Conservation (phyloP, 352 stramenopile genomes). For the Ophiocytium majus region DNA sequence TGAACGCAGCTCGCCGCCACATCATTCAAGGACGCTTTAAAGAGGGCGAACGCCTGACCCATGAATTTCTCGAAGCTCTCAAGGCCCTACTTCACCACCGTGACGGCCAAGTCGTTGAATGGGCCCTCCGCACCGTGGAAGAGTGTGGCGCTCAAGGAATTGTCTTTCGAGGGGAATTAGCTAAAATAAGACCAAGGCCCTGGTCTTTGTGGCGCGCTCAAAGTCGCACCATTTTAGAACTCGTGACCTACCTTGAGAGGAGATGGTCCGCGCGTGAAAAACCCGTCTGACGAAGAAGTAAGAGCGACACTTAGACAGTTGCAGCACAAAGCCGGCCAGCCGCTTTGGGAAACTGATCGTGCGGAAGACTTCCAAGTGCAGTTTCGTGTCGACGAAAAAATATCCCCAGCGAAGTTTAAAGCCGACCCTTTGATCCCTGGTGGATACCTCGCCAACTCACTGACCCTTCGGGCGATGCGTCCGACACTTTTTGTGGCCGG, state of each 20-base stretch:
- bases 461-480: not conserved
- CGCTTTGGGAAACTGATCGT: not conserved
- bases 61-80: not conserved
- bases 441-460: not conserved
- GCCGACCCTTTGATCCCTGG: constrained; percentile 5
- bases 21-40: constrained; percentile 8
- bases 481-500: not conserved
- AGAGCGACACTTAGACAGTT: not conserved
- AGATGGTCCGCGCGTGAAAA: not conserved
- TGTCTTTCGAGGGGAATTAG: not conserved
- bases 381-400: not conserved
- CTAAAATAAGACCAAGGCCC: not conserved
- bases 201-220: not conserved
- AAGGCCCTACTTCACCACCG: constrained; percentile 1
- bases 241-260: not conserved
- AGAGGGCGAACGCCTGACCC: not conserved
- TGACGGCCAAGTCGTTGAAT: not conserved
- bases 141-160: not conserved
- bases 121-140: not conserved
- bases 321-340: not conserved
- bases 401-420: not conserved
- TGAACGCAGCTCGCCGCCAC: not conserved
- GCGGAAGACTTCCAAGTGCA: not conserved
- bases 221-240: not conserved
- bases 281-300: not conserved